Percentiles rank a stretch among this genome's conserved stretches.
These are phyloP conservation scores for Chytridium lagenaria DNA, from an alignment of 371 early-diverging fungal genomes.

Conservation along the genomic window DNA sequence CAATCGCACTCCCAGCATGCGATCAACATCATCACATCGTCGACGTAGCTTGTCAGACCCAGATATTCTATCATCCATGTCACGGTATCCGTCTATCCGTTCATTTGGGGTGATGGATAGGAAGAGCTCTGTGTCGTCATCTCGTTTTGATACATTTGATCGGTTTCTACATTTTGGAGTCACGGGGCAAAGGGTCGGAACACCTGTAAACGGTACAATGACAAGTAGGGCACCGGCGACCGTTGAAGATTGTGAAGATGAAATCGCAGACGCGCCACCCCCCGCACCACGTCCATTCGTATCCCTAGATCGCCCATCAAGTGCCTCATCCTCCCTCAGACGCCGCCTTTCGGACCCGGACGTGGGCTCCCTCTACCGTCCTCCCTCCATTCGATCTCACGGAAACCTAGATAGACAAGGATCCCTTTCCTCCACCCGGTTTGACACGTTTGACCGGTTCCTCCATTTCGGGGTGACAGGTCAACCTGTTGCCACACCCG, in stretches of 20 bases:
- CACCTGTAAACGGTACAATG: neutral
- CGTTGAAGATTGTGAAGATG: neutral
- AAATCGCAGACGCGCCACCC: neutral
- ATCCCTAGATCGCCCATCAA: neutral
- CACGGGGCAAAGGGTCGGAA: neutral
- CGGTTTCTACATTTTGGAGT: conserved; percentile 5
- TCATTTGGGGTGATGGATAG: neutral
- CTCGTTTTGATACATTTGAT: conserved; percentile 3
- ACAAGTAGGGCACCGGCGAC: neutral
- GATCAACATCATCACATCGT: too few species aligned
- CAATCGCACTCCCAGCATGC: too few species aligned
- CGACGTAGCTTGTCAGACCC: neutral
- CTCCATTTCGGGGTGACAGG: conserved; percentile 5
- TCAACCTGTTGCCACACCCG: neutral
- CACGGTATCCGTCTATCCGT: neutral
- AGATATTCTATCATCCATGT: neutral
- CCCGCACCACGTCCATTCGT: neutral
- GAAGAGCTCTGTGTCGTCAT: neutral
- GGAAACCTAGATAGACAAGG: neutral
- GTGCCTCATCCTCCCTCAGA: neutral
- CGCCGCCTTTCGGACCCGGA: conserved; percentile 8
- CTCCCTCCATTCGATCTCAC: neutral
- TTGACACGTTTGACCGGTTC: conserved; percentile 11
- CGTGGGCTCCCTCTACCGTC: neutral
- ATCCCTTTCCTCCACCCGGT: neutral